These are phyloP conservation scores for Theobroma grandiflorum DNA, from an alignment of 441 rosid genomes.

Conservation along the genomic window DNA sequence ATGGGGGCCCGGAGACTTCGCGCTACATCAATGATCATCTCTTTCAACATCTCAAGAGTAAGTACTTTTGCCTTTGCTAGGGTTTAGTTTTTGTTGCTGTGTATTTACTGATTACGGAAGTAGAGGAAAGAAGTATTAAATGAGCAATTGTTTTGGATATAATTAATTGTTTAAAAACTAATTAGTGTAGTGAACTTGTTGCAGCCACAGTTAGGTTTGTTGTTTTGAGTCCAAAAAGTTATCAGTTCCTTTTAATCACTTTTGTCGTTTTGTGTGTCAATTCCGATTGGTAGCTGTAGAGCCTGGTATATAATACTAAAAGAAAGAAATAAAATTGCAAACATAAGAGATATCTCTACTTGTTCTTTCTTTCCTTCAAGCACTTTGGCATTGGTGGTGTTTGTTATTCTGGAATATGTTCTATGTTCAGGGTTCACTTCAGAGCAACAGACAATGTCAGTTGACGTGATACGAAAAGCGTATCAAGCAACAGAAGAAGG, in stretches of 20 bases:
- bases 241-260: not conserved
- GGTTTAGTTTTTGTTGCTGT: constrained; percentile 5
- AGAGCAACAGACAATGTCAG: constrained; percentile 86
- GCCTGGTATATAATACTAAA: not conserved
- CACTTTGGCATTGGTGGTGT: constrained; percentile 6
- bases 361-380: not conserved
- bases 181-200: not conserved
- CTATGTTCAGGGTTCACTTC: constrained; percentile 72
- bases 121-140: constrained; percentile 6
- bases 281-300: not conserved
- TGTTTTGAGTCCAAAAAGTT: constrained; percentile 7
- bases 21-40: constrained; percentile 81
- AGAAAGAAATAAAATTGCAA: not conserved
- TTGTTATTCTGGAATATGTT: constrained; percentile 19
- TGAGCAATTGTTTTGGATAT: constrained; percentile 8
- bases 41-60: constrained; percentile 86
- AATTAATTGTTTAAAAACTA: constrained; percentile 5
- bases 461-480: constrained; percentile 80
- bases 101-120: constrained; percentile 8
- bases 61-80: constrained; percentile 37
- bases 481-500: constrained; percentile 98
- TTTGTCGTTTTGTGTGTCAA: not conserved
- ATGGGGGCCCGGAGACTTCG: constrained; percentile 95
- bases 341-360: too few species aligned
- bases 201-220: not conserved